phyloP scores from a whole-genome alignment of 768 basidiomycete genomes.

The Suillus clintonianus region DNA sequence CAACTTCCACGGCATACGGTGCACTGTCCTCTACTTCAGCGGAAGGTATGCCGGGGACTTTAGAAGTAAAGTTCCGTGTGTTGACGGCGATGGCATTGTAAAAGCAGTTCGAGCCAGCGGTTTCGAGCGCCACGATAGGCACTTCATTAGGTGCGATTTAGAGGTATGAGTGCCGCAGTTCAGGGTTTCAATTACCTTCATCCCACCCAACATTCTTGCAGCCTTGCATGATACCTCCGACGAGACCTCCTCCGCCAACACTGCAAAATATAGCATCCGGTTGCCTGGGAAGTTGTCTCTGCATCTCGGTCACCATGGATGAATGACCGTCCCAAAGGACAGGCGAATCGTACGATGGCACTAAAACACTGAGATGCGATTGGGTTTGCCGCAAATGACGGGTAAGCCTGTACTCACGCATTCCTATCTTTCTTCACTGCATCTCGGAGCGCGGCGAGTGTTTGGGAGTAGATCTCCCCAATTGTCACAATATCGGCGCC shows the following conservation, averaged over 20 bases:
- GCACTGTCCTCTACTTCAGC: slow-evolving; percentile 22
- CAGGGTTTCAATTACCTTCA: slow-evolving; percentile 47
- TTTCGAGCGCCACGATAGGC: slow-evolving; percentile 67
- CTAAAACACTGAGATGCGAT: slow-evolving; percentile 49
- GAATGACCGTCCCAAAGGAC: slow-evolving; percentile 75
- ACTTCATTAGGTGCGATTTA: slow-evolving; percentile 39
- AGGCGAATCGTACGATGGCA: slow-evolving; percentile 73
- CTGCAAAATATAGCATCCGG: slow-evolving; percentile 79
- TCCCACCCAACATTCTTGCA: slow-evolving; percentile 68
- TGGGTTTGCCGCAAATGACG: neutral
- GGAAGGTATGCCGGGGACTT: slow-evolving; percentile 32
- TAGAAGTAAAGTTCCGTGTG: slow-evolving; percentile 30
- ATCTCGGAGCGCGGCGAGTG: slow-evolving; percentile 51
- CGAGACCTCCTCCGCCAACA: slow-evolving; percentile 73
- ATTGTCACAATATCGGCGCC: slow-evolving; percentile 59
- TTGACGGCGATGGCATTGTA: slow-evolving; percentile 71
- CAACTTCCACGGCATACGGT: slow-evolving; percentile 46
- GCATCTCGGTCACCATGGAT: slow-evolving; percentile 71
- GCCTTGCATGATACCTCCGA: slow-evolving; percentile 72
- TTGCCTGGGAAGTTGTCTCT: slow-evolving; percentile 49
- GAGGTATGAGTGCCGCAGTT: neutral
- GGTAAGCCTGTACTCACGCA: slow-evolving; percentile 46
- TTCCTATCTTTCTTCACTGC: slow-evolving; percentile 45
- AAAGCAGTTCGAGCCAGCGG: slow-evolving; percentile 73
- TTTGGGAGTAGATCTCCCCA: slow-evolving; percentile 61